phyloP scores from a whole-genome alignment of 345 rosid species.

The Brassica incana region DNA sequence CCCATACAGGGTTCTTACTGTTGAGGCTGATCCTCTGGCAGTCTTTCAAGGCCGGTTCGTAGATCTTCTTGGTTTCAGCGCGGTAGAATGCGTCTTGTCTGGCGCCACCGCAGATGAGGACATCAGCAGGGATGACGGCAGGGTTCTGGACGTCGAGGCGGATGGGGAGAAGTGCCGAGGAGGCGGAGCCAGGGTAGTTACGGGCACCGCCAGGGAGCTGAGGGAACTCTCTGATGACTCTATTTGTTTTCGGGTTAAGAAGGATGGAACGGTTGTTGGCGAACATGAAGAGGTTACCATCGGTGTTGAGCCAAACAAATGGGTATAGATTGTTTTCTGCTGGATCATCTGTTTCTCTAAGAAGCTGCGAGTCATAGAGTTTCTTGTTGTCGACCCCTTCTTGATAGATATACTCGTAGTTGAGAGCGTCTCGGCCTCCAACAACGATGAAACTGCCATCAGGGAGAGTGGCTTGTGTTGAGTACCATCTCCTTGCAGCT shows the following conservation, averaged over 20 bases:
- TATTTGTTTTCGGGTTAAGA: slow-evolving; percentile 50
- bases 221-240: slow-evolving; percentile 60
- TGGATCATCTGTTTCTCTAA: slow-evolving; percentile 50
- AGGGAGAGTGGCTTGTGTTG: slow-evolving; percentile 69
- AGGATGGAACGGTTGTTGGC: slow-evolving; percentile 73
- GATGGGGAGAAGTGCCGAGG: slow-evolving; percentile 67
- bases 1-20: slow-evolving; percentile 50
- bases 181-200: slow-evolving; percentile 67
- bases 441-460: slow-evolving; percentile 76
- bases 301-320: slow-evolving; percentile 67
- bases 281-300: slow-evolving; percentile 81
- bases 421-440: slow-evolving; percentile 75
- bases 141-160: slow-evolving; percentile 30
- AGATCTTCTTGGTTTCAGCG: slow-evolving; percentile 32
- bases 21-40: slow-evolving; percentile 58
- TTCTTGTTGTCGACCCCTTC: slow-evolving; percentile 50
- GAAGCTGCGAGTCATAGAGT: slow-evolving; percentile 45
- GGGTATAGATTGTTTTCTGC: slow-evolving; percentile 86
- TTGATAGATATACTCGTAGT: slow-evolving; percentile 65
- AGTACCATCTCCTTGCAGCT: slow-evolving; percentile 75
- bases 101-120: slow-evolving; percentile 61
- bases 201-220: slow-evolving; percentile 69
- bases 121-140: slow-evolving; percentile 40
- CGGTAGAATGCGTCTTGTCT: slow-evolving; percentile 40
- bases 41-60: slow-evolving; percentile 48